Evolutionary conservation across 2,329 filamentous ascomycete genomes (phyloP), one percentile per base, ranked within the genome.

Genomic region (Pseudogymnoascus sp.): DNA sequence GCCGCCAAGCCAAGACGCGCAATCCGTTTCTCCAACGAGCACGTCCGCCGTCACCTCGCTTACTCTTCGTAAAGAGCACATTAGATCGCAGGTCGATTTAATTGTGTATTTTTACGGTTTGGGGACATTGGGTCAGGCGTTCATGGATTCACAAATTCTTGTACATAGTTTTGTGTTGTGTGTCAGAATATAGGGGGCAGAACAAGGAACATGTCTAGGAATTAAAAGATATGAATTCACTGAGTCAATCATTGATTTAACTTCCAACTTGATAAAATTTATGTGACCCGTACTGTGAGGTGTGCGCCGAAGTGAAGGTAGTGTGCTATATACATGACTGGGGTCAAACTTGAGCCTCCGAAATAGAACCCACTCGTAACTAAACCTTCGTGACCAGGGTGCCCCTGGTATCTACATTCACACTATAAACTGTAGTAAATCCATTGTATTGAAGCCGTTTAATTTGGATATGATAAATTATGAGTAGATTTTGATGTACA

Each of bases 11-110:
- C 40, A 9, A 70, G 69, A 64, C 67, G 70, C 18, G 49, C 63
- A 3, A 42, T 71, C 34, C 67, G 70, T 14, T 71, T 71, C 64
- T 70, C 68, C 8, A 36, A 42, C 23, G 67, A 63, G 5, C 70
- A 72, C 53, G 46, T 69, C 53, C 69, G 69, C 60, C 71, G 71
- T 18, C 65, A 69, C 56, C 49, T 36, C 5, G 49, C 49, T 56
- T 56, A 56, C 49, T 56, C 49, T 5, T 56, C 49, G 28, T 56
- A 36, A 56, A 36, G 28, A 56, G 28, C 49, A 56, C 49, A 56
- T 34, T 56, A 56, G 9, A 34, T 56, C 49, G 49, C 49, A 34
- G 49, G 49, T 34, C 49, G 49, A 56, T 56, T 9, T 21, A 56
- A 21, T 56, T 56, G 49, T 56, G 49, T 56, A 56, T 34, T 56